phyloP scores from a whole-genome alignment of 495 filamentous ascomycete genomes.

The Pyrenula aspistea region DNA sequence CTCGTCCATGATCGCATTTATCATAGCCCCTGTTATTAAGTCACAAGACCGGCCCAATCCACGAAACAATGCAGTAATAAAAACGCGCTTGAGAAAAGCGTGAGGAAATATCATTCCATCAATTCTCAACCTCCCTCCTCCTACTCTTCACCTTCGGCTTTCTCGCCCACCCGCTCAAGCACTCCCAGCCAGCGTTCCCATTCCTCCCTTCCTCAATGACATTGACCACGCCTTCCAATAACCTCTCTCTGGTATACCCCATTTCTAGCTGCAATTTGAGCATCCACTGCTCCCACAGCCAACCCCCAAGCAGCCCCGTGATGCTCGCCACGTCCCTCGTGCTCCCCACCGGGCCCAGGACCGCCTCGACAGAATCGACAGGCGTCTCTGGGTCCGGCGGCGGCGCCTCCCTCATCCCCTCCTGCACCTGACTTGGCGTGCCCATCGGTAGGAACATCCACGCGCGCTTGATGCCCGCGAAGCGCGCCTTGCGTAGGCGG shows the following conservation, averaged over 20 bases:
- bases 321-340: constrained; percentile 62
- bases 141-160: constrained; percentile 46
- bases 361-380: constrained; percentile 37
- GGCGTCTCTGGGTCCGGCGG: constrained; percentile 39
- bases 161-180: constrained; percentile 76
- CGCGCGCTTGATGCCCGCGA: constrained; percentile 66
- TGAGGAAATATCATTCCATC: no score
- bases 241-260: constrained; percentile 48
- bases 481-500: constrained; percentile 62
- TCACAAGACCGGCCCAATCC: no score
- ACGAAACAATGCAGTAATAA: no score
- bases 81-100: no score
- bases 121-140: background rate
- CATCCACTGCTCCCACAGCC: constrained; percentile 97
- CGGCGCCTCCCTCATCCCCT: constrained; percentile 35
- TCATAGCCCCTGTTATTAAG: no score
- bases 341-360: constrained; percentile 61
- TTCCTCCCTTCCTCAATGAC: constrained; percentile 77
- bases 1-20: no score
- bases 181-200: constrained; percentile 72
- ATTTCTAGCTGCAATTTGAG: constrained; percentile 76
- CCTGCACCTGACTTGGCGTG: constrained; percentile 34
- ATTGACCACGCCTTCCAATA: constrained; percentile 65
- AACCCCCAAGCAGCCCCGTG: constrained; percentile 71
- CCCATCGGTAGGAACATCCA: constrained; percentile 91